Base-by-base conservation (phyloP, 2,329 filamentous ascomycete species). In the Penicillium brasilianum region DNA sequence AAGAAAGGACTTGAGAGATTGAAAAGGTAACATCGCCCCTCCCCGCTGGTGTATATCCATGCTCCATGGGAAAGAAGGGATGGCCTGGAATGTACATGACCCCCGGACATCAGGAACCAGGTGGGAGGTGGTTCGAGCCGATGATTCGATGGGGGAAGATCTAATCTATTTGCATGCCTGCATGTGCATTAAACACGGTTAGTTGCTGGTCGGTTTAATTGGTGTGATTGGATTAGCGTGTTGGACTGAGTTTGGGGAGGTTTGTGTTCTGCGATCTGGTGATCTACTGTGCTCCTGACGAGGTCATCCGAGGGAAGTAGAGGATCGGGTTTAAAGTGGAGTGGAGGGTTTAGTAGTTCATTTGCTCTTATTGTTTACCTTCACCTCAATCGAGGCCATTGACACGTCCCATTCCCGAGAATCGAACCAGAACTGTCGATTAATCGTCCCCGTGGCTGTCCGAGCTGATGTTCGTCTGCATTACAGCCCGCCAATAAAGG, bases 1-100 rank as follows among this genome's bases (percentile, higher is more conserved):
- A 18, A 22, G 11, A 7, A 8, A 8, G 22, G 30, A 20, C 14
- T 28, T 14, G 43, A 28, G 43, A n/a, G 25, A 28, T 28, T 6
- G 25, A 28, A 6, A 46, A n/a, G 28, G 46, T 49, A 49, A 20
- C 46, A 49, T 49, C 22, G 43, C n/a, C 46, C 46, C 30, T 28
- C 18, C 22, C 46, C 46, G 5, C 11, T 16, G 25, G n/a, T 49
- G 16, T 20, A 37, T 52, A 36, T 36, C 34, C 30, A 36, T 52
- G 49, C 10, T 25, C 20, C 16, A n/a, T n/a, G 34, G 49, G 22
- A 28, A 39, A 22, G 32, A 25, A 36, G 49, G 49, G 30, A 25
- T 52, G 34, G 13, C 34, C 20, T 53, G 52, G 52, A 55, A 55
- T 44, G 39, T 41, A 32, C 18, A 55, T 30, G 52, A 55, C 28